A percentile compares a stretch with the other conserved stretches of the same genome.
Conservation (phyloP, 2,329 filamentous ascomycete species). For the Fusarium burgessii region DNA sequence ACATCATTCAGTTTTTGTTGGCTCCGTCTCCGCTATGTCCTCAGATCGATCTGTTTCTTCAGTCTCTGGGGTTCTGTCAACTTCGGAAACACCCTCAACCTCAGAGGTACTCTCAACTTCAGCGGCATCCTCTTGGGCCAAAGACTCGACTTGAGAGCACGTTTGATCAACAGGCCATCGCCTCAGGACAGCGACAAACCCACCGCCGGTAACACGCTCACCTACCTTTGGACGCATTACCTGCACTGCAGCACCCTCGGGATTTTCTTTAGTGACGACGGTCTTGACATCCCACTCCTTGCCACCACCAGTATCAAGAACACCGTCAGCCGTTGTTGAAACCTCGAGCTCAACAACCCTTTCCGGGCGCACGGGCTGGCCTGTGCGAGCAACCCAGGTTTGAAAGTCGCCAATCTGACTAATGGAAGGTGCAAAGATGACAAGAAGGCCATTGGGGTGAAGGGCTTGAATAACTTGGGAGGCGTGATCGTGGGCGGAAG, state of each 20-base stretch:
- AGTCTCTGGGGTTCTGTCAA: background rate
- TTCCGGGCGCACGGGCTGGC: constrained; percentile 67
- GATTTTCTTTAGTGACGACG: constrained; percentile 50
- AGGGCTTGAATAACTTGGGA: constrained; percentile 67
- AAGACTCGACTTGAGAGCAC: constrained; percentile 6
- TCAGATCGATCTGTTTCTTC: background rate
- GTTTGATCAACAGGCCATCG: constrained; percentile 46
- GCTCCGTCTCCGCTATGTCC: background rate
- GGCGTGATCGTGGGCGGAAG: constrained; percentile 65
- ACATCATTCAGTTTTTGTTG: constrained; percentile 2
- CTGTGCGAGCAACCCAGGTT: constrained; percentile 60
- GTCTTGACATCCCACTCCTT: constrained; percentile 73
- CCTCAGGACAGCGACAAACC: constrained; percentile 56
- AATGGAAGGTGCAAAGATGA: constrained; percentile 81
- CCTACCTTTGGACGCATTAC: constrained; percentile 59
- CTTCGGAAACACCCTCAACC: background rate
- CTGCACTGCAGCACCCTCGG: constrained; percentile 47
- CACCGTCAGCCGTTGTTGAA: constrained; percentile 54
- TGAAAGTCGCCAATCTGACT: constrained; percentile 78
- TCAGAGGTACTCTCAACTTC: background rate
- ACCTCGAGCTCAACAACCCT: constrained; percentile 69
- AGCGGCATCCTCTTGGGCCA: constrained; percentile 10
- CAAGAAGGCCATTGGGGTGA: constrained; percentile 71
- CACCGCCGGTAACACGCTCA: constrained; percentile 55
- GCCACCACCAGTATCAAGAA: constrained; percentile 63